phyloP scores from a whole-genome alignment of 768 basidiomycete species.

The Russula sp. region DNA sequence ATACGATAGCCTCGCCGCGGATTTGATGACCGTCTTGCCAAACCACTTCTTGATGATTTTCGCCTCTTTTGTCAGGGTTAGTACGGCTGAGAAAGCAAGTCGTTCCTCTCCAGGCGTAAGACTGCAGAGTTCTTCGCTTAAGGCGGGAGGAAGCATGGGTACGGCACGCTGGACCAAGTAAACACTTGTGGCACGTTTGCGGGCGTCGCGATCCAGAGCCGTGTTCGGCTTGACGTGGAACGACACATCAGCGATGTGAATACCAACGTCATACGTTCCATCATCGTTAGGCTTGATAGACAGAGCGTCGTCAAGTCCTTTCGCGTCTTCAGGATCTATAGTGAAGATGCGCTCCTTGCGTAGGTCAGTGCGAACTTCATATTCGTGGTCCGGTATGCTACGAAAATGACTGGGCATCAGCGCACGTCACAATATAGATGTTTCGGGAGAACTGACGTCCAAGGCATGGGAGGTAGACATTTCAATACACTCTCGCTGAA shows the following conservation, averaged over 20 bases:
- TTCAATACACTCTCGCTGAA: slow-evolving; percentile 94
- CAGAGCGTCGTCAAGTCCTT: slow-evolving; percentile 93
- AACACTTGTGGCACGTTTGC: slow-evolving; percentile 95
- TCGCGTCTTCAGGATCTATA: slow-evolving; percentile 86
- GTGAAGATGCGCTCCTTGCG: slow-evolving; percentile 85
- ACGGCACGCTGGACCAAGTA: slow-evolving; percentile 95
- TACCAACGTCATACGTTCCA: slow-evolving; percentile 86
- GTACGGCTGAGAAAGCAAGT: slow-evolving; percentile 85
- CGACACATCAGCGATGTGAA: slow-evolving; percentile 97
- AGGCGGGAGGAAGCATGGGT: slow-evolving; percentile 93
- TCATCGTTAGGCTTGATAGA: slow-evolving; percentile 88
- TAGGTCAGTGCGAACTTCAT: slow-evolving; percentile 84
- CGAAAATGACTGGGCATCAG: slow-evolving; percentile 26
- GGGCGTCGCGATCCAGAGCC: slow-evolving; percentile 96
- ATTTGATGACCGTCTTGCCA: slow-evolving; percentile 88
- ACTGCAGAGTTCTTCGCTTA: slow-evolving; percentile 92
- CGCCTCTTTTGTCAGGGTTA: slow-evolving; percentile 81
- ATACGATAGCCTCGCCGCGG: slow-evolving; percentile 84
- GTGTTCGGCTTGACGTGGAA: slow-evolving; percentile 94
- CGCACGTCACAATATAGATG: slow-evolving; percentile 2
- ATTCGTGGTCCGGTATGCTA: slow-evolving; percentile 86
- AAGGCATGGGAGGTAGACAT: slow-evolving; percentile 93
- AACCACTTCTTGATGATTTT: slow-evolving; percentile 87
- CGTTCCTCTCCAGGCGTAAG: slow-evolving; percentile 85
- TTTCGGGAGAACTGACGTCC: slow-evolving; percentile 60